phyloP scores from a whole-genome alignment of 306 rosid species.

The Delonix regia region DNA sequence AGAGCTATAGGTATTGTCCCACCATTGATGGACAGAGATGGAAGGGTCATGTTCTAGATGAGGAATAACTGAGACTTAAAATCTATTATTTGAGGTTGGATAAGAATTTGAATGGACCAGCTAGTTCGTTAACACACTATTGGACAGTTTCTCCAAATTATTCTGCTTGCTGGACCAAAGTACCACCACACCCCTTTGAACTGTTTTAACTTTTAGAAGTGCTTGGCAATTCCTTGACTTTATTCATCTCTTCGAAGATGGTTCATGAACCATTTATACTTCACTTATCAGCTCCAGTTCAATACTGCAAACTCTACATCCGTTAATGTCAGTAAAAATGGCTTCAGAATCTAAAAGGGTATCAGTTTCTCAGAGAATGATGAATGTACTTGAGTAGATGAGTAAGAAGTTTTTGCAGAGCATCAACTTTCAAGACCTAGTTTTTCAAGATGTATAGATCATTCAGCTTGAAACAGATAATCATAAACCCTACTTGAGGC shows the following conservation, averaged over 20 bases:
- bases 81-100: slow-evolving; percentile 28
- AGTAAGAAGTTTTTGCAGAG: background rate
- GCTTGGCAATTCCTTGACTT: slow-evolving; percentile 35
- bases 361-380: background rate
- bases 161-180: slow-evolving; percentile 42
- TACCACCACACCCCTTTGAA: slow-evolving; percentile 15
- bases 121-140: slow-evolving; percentile 34
- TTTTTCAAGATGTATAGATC: background rate
- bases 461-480: background rate
- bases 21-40: slow-evolving; percentile 44
- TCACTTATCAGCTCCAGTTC: background rate
- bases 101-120: slow-evolving; percentile 46
- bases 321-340: background rate
- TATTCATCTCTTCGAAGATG: background rate
- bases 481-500: background rate
- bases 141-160: slow-evolving; percentile 33
- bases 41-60: slow-evolving; percentile 29
- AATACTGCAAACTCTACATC: background rate
- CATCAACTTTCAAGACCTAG: background rate
- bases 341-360: background rate
- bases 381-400: background rate
- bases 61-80: slow-evolving; percentile 13
- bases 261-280: background rate
- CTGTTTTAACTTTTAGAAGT: slow-evolving; percentile 36
- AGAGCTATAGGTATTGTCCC: slow-evolving; percentile 27